These are phyloP conservation scores for Melanogaster broomeanus DNA, from an alignment of 768 basidiomycete genomes.

Conservation along the genomic window DNA sequence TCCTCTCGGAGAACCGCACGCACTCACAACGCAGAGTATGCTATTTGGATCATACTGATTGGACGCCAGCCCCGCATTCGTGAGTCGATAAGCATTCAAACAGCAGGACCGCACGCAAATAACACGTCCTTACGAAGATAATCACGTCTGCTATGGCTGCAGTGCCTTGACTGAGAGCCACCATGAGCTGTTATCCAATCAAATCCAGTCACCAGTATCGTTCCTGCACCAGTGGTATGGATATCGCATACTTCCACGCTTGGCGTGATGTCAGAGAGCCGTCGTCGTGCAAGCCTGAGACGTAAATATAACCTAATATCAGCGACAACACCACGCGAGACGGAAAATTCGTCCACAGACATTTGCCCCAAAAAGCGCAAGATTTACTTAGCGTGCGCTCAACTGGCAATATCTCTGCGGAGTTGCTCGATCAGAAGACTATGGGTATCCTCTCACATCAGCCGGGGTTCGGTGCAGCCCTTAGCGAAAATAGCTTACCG, in stretches of 20 bases:
- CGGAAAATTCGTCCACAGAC: constrained; percentile 12
- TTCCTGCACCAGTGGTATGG: neutral
- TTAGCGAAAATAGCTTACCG: constrained; percentile 15
- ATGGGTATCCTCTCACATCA: constrained; percentile 11
- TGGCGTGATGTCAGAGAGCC: constrained; percentile 20
- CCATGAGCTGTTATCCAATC: constrained; percentile 7
- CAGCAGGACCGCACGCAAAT: constrained; percentile 25
- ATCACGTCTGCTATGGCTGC: constrained; percentile 12
- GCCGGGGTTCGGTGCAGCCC: neutral
- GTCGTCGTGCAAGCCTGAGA: constrained; percentile 19
- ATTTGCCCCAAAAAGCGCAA: constrained; percentile 19
- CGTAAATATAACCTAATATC: neutral
- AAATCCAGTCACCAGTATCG: neutral
- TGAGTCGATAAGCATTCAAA: neutral
- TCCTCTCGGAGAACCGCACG: neutral
- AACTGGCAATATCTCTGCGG: neutral
- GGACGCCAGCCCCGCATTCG: neutral
- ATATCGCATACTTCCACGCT: constrained; percentile 25
- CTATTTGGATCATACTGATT: constrained; percentile 18
- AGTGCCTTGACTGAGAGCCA: constrained; percentile 11
- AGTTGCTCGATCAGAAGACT: constrained; percentile 32
- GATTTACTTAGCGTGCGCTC: neutral
- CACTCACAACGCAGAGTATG: constrained; percentile 23
- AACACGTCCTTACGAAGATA: constrained; percentile 17
- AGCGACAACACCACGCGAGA: neutral